phyloP scores from a whole-genome alignment of 2,329 filamentous ascomycete genomes.

The Colletotrichum scovillei region DNA sequence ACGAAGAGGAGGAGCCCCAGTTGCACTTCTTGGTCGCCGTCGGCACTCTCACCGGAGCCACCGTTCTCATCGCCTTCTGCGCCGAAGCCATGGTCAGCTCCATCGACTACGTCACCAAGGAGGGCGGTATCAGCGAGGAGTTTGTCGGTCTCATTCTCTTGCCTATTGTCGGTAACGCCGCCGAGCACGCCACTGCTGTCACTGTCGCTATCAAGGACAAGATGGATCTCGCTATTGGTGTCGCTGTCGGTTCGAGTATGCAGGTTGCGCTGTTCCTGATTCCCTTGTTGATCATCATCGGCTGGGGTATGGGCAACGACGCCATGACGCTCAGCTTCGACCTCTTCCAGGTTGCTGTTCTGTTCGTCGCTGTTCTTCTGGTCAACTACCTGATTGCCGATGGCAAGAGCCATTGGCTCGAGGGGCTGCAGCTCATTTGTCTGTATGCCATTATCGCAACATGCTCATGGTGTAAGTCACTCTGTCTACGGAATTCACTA shows the following conservation, averaged over 20 bases:
- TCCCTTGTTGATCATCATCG: conserved; percentile 79
- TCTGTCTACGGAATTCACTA: accelerated
- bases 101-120: conserved; percentile 74
- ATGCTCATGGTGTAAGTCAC: conserved; percentile 69
- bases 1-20: conserved; percentile 80
- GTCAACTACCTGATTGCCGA: conserved; percentile 90
- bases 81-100: conserved; percentile 83
- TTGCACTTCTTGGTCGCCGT: conserved; percentile 80
- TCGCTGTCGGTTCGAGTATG: conserved; percentile 83
- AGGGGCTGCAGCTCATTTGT: conserved; percentile 80
- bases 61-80: conserved; percentile 83
- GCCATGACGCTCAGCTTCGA: conserved; percentile 88
- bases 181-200: conserved; percentile 84
- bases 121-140: conserved; percentile 72
- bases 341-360: conserved; percentile 85
- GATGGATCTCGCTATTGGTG: conserved; percentile 85
- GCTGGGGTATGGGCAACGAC: conserved; percentile 78
- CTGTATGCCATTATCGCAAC: conserved; percentile 84
- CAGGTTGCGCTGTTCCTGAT: conserved; percentile 85
- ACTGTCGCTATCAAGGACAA: conserved; percentile 86
- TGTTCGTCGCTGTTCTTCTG: conserved; percentile 86
- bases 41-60: conserved; percentile 76
- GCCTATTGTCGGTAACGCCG: conserved; percentile 86
- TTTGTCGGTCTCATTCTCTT: conserved; percentile 85
- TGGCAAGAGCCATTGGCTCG: conserved; percentile 85